A percentile compares a stretch with the other conserved stretches of the same genome.
Conservation (phyloP, 495 filamentous ascomycete genomes). For the Trichoderma gamsii region DNA sequence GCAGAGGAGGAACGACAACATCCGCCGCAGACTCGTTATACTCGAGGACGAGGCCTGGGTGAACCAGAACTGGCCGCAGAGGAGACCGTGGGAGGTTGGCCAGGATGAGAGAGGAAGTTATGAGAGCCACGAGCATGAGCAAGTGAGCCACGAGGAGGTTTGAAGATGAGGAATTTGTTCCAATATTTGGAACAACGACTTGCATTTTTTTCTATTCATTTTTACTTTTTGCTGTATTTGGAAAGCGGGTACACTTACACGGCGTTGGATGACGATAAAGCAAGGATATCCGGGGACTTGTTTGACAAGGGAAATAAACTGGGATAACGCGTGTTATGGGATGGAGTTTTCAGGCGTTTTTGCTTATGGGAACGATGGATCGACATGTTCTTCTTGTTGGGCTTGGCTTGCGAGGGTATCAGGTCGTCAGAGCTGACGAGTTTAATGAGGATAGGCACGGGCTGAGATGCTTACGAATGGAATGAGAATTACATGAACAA, state of each 20-base stretch:
- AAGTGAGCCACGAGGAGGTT: not conserved
- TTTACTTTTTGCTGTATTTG: too few species aligned
- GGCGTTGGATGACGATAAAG: too few species aligned
- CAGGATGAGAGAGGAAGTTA: not conserved
- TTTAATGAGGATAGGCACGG: not conserved
- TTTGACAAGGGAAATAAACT: too few species aligned
- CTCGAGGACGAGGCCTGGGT: conserved; percentile 4
- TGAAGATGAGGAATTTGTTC: not conserved
- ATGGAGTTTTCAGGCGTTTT: not conserved
- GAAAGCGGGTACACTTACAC: too few species aligned
- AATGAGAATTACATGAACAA: not conserved
- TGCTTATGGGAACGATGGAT: not conserved
- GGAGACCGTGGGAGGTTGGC: not conserved
- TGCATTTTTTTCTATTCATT: too few species aligned
- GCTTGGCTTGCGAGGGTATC: not conserved
- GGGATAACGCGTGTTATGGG: too few species aligned
- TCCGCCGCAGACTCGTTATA: not conserved
- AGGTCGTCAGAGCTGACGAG: not conserved
- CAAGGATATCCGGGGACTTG: too few species aligned
- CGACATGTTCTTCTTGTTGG: not conserved
- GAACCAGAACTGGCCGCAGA: conserved; percentile 2
- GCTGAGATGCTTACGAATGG: not conserved
- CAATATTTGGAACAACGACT: too few species aligned
- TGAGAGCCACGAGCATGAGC: not conserved
- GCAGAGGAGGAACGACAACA: not conserved